These are phyloP conservation scores for Fabrea salina DNA, from an alignment of 169 alveolate species.

Conservation along the genomic window DNA sequence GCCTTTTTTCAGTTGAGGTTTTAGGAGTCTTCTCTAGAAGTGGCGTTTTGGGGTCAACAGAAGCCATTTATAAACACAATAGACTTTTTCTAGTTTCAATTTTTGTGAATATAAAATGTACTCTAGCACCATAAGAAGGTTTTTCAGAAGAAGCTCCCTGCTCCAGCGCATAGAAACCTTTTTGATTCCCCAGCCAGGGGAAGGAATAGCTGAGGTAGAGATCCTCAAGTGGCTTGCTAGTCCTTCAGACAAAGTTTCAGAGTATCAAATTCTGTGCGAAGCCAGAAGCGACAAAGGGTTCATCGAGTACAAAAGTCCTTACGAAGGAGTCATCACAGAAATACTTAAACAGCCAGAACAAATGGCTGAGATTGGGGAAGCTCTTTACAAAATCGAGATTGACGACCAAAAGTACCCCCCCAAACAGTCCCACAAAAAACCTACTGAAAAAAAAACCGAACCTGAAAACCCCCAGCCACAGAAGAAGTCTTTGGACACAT, in stretches of 20 bases:
- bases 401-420: neutral
- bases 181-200: conserved; percentile 31
- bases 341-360: neutral
- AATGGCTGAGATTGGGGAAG: conserved; percentile 22
- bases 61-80: too few species aligned
- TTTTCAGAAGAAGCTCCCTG: neutral
- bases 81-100: too few species aligned
- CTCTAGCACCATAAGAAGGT: neutral
- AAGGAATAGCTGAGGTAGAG: conserved; percentile 34
- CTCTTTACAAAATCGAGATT: conserved; percentile 25
- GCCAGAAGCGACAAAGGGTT: conserved; percentile 33
- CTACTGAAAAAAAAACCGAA: too few species aligned
- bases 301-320: conserved; percentile 15
- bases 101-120: neutral
- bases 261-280: conserved; percentile 26
- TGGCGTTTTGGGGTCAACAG: too few species aligned
- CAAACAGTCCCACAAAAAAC: neutral
- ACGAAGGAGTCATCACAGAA: neutral
- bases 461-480: too few species aligned
- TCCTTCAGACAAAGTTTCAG: conserved; percentile 18
- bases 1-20: too few species aligned
- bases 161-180: conserved; percentile 10
- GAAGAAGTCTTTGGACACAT: too few species aligned
- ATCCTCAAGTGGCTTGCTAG: conserved; percentile 15
- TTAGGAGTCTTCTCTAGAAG: too few species aligned